Percentiles rank a stretch among this genome's conserved stretches.
phyloP scores from a whole-genome alignment of 1,284 basidiomycete species.

The Naganishia sp. region DNA sequence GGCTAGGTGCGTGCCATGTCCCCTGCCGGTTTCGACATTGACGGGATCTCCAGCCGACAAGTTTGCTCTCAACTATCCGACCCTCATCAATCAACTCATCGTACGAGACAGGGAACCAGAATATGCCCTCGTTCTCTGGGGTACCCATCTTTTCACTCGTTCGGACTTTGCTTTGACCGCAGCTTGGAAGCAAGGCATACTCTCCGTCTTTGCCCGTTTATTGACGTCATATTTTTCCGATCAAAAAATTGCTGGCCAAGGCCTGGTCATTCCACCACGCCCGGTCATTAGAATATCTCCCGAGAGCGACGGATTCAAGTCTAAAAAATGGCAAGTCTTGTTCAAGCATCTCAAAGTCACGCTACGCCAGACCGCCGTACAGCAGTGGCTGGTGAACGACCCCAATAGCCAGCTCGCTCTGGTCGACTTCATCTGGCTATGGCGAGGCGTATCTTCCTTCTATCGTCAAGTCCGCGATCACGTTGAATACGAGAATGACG shows the following conservation, averaged over 20 bases:
- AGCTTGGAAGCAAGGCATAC: conserved; percentile 71
- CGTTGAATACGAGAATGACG: conserved; percentile 92
- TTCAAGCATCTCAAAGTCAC: conserved; percentile 71
- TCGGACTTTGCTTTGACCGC: conserved; percentile 73
- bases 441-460: conserved; percentile 88
- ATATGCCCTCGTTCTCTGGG: conserved; percentile 74
- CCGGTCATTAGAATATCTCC: conserved; percentile 61
- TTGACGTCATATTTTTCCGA: conserved; percentile 87
- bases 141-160: conserved; percentile 76
- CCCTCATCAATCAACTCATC: conserved; percentile 86
- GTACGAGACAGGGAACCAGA: conserved; percentile 89
- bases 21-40: neutral
- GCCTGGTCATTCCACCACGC: conserved; percentile 61
- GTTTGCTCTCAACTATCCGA: conserved; percentile 79
- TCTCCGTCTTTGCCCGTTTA: conserved; percentile 73
- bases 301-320: conserved; percentile 81
- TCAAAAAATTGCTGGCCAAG: conserved; percentile 66
- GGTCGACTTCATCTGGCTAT: conserved; percentile 72
- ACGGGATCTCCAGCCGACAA: conserved; percentile 64
- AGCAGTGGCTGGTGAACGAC: conserved; percentile 69
- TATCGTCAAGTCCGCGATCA: conserved; percentile 77
- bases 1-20: conserved; percentile 39
- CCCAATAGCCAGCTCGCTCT: conserved; percentile 62
- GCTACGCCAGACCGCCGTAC: conserved; percentile 71
- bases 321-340: conserved; percentile 88